Evolutionary conservation across 495 filamentous ascomycete species (phyloP).

Genomic region (Xylaria bambusicola): DNA sequence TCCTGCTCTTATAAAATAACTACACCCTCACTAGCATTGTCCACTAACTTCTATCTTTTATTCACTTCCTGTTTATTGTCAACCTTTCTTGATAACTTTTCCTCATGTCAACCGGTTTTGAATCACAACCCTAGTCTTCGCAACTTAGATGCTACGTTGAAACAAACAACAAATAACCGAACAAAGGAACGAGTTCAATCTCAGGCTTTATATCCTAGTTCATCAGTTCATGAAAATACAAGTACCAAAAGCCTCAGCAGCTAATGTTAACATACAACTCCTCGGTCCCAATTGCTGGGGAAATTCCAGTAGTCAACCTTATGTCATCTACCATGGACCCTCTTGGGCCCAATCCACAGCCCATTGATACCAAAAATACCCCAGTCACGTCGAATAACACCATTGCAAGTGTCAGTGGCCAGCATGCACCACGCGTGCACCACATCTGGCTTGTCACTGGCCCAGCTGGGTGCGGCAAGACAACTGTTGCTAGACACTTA

Average conservation of each 20-base stretch:
- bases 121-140: too few species aligned
- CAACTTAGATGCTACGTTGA: too few species aligned
- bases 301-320: constrained; percentile 32
- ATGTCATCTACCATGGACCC: constrained; percentile 37
- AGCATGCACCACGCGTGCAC: constrained; percentile 48
- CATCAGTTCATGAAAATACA: not conserved
- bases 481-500: constrained; percentile 81
- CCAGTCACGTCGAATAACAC: constrained; percentile 32
- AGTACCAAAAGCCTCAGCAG: constrained; percentile 2
- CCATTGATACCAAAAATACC: constrained; percentile 31
- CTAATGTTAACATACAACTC: constrained; percentile 48
- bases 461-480: constrained; percentile 95
- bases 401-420: constrained; percentile 26
- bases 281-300: constrained; percentile 40
- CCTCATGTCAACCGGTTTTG: not conserved
- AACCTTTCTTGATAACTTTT: not conserved
- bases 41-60: not conserved
- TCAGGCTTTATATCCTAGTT: constrained; percentile 1
- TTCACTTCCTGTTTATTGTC: not conserved
- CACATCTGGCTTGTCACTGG: constrained; percentile 99
- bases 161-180: too few species aligned
- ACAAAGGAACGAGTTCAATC: not conserved
- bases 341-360: constrained; percentile 37
- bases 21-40: not conserved
- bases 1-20: constrained; percentile 8